phyloP scores from a whole-genome alignment of 495 filamentous ascomycete genomes.

The Aspergillus wentii region DNA sequence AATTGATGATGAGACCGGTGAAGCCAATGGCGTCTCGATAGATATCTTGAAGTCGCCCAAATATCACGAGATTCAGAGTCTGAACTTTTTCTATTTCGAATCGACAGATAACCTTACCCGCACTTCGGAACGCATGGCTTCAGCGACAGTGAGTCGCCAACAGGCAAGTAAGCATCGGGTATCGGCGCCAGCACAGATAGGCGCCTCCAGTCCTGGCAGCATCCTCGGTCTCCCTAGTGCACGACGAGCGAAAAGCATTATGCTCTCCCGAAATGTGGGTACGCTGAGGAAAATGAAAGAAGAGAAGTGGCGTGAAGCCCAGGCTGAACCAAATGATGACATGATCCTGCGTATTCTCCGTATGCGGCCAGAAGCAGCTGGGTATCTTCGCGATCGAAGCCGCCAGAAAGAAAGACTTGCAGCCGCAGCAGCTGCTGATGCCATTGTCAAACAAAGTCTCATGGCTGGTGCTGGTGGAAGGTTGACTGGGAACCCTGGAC shows the following conservation, averaged over 20 bases:
- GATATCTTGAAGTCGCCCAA: conserved; percentile 94
- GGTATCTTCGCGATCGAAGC: conserved; percentile 84
- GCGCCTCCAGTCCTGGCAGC: conserved; percentile 53
- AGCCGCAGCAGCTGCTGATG: conserved; percentile 82
- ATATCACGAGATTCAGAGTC: conserved; percentile 91
- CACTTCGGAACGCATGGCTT: conserved; percentile 90
- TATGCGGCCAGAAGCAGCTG: conserved; percentile 91
- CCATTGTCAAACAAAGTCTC: conserved; percentile 92
- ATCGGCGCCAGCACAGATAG: conserved; percentile 64
- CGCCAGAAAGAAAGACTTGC: conserved; percentile 92
- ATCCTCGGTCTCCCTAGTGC: conserved; percentile 66
- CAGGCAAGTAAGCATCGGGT: conserved; percentile 62
- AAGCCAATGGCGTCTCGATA: conserved; percentile 79
- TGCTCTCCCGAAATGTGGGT: conserved; percentile 90
- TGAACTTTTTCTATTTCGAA: conserved; percentile 99
- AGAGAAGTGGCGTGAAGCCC: conserved; percentile 89
- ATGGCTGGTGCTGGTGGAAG: conserved; percentile 59
- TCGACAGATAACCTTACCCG: conserved; percentile 86
- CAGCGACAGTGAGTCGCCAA: conserved; percentile 76
- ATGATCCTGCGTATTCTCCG: conserved; percentile 95
- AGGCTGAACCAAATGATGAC: conserved; percentile 95
- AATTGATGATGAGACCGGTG: conserved; percentile 78
- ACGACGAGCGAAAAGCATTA: conserved; percentile 83
- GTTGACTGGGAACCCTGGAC: conserved; percentile 53
- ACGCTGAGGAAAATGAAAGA: conserved; percentile 95